phyloP scores from a whole-genome alignment of 2,329 filamentous ascomycete species.

The Aspergillus sp. region DNA sequence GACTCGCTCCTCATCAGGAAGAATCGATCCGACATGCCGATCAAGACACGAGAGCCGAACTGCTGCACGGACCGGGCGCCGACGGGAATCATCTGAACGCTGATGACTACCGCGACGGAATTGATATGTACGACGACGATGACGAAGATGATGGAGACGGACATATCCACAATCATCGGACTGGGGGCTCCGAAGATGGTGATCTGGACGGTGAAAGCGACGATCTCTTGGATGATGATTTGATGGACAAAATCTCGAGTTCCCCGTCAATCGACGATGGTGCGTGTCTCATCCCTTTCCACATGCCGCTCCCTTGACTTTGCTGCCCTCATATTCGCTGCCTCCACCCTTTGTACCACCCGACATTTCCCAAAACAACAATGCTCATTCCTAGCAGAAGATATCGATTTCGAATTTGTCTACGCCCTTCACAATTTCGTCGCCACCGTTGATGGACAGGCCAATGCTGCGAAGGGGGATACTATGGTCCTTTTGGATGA shows the following conservation, averaged over 20 bases:
- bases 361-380: slow-evolving; percentile 50
- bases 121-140: slow-evolving; percentile 32
- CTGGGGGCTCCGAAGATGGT: slow-evolving; percentile 40
- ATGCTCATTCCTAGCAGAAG: slow-evolving; percentile 92
- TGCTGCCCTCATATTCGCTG: background rate
- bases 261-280: slow-evolving; percentile 99
- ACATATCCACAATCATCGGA: slow-evolving; percentile 18
- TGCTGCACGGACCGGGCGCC: slow-evolving; percentile 62
- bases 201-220: slow-evolving; percentile 63
- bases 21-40: slow-evolving; percentile 78
- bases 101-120: slow-evolving; percentile 30
- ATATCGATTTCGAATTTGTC: slow-evolving; percentile 99
- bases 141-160: slow-evolving; percentile 31
- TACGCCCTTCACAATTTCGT: slow-evolving; percentile 98
- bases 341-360: background rate
- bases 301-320: background rate
- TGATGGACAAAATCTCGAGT: slow-evolving; percentile 98
- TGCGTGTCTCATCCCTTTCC: slow-evolving; percentile 38
- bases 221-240: slow-evolving; percentile 80
- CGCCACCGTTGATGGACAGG: slow-evolving; percentile 95
- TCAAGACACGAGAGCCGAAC: slow-evolving; percentile 72
- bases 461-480: slow-evolving; percentile 96
- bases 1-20: slow-evolving; percentile 78
- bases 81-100: slow-evolving; percentile 53
- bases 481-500: slow-evolving; percentile 98